phyloP scores from a whole-genome alignment of 2,329 filamentous ascomycete genomes.

The Aureobasidium sp. region DNA sequence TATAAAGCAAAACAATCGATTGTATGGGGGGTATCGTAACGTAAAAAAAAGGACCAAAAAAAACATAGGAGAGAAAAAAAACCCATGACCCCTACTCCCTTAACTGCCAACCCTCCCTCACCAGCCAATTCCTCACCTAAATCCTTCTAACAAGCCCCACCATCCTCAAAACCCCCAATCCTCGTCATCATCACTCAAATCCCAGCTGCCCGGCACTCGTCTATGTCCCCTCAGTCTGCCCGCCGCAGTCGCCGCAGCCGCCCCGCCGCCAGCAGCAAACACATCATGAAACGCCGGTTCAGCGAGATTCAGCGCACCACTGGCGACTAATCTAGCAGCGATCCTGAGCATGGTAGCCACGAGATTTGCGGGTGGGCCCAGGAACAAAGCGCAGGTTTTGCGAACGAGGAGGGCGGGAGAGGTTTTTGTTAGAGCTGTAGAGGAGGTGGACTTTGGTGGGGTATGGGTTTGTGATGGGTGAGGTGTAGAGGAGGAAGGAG shows the following conservation, averaged over 20 bases:
- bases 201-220: slow-evolving; percentile 16
- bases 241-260: neutral
- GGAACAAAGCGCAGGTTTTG: slow-evolving; percentile 68
- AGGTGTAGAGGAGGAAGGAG: neutral
- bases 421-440: neutral
- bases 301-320: slow-evolving; percentile 30
- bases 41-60: neutral
- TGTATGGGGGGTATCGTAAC: slow-evolving; percentile 10
- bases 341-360: slow-evolving; percentile 75
- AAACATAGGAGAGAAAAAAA: neutral
- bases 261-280: neutral
- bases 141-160: neutral
- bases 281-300: slow-evolving; percentile 10
- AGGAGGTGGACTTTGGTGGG: neutral
- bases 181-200: slow-evolving; percentile 19
- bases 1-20: neutral
- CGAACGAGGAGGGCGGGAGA: slow-evolving; percentile 51
- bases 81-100: neutral
- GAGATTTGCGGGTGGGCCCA: slow-evolving; percentile 74
- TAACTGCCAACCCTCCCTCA: too few species aligned
- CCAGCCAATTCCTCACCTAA: too few species aligned
- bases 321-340: slow-evolving; percentile 68
- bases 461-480: neutral
- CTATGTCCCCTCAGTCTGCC: slow-evolving; percentile 5
- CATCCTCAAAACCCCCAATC: slow-evolving; percentile 17